Percentiles rank a stretch among this genome's conserved stretches.
Evolutionary conservation across 164 flowering plant species (phyloP).

Genomic region (grape (Vitis vinifera)): ASM3070453v1 NC_081810.1:4930501-4931000

Average conservation of each 20-base stretch:
- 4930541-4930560: no score
- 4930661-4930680: no score
- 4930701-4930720: no score
- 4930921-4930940: background rate
- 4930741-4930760: background rate
- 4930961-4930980: constrained; percentile 11
- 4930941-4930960: constrained; percentile 2
- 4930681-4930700: no score
- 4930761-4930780: constrained; percentile 7
- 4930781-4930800: constrained; percentile 5
- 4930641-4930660: no score
- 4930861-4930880: constrained; percentile 12
- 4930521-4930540: no score
- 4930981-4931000: constrained; percentile 11
- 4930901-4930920: background rate
- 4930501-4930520: no score
- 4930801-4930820: background rate
- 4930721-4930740: no score
- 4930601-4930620: no score
- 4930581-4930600: no score
- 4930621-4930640: no score
- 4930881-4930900: background rate
- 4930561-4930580: no score
- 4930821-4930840: background rate
- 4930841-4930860: background rate